Conservation (phyloP, 139 green algal species). For the Coccomyxa sp. region DNA sequence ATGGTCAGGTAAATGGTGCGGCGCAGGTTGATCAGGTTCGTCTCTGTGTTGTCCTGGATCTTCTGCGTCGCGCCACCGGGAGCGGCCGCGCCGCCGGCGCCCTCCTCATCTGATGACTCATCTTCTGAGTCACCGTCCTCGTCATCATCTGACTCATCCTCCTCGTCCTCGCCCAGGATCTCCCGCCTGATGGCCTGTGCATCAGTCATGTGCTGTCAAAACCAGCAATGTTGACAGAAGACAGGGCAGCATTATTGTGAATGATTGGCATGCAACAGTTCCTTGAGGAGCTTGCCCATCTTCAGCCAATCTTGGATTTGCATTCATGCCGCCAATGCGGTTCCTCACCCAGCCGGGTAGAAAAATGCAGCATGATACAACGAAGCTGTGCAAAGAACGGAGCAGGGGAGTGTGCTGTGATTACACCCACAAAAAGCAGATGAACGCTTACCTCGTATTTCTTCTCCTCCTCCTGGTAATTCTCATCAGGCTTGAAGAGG, state of each 20-base stretch:
- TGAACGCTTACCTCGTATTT: constrained; percentile 60
- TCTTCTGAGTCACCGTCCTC: constrained; percentile 24
- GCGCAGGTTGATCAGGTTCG: constrained; percentile 93
- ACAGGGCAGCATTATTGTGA: background rate
- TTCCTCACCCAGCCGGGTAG: no score
- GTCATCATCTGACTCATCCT: constrained; percentile 41
- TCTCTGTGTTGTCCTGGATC: constrained; percentile 75
- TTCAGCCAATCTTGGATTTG: no score
- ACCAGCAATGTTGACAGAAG: background rate
- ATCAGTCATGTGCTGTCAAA: background rate
- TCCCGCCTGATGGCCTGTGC: constrained; percentile 69
- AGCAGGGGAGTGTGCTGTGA: no score
- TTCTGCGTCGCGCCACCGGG: background rate
- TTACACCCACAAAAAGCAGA: background rate
- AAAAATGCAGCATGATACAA: no score
- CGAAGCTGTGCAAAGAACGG: no score
- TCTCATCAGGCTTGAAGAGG: constrained; percentile 84
- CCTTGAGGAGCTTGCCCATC: no score
- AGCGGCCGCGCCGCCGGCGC: constrained; percentile 10
- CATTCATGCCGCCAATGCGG: no score
- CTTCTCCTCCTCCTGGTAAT: constrained; percentile 69
- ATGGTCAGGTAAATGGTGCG: constrained; percentile 99
- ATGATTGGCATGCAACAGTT: no score
- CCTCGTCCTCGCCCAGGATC: constrained; percentile 78
- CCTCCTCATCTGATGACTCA: constrained; percentile 34